A percentile compares a stretch with the other conserved stretches of the same genome.
These are phyloP conservation scores for Colletotrichum eremochloae DNA, from an alignment of 2,329 filamentous ascomycete species.

Conservation along the genomic window DNA sequence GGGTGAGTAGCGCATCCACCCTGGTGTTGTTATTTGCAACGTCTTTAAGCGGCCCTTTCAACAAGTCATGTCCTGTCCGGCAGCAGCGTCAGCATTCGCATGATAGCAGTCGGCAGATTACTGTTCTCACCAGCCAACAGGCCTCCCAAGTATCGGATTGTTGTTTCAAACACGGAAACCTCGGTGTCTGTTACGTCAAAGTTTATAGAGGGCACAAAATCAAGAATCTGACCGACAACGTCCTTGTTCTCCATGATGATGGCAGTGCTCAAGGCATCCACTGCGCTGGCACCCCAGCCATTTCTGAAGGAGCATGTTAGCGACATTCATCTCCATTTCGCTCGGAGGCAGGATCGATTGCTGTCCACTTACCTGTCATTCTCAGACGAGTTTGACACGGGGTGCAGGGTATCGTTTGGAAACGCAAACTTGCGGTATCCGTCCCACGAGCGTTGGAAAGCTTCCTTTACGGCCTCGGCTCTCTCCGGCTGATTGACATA, in stretches of 20 bases:
- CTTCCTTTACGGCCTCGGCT: slow-evolving; percentile 73
- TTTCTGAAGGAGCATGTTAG: slow-evolving; percentile 66
- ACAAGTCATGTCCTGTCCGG: slow-evolving; percentile 75
- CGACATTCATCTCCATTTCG: not conserved
- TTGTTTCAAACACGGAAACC: slow-evolving; percentile 90
- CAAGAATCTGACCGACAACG: slow-evolving; percentile 78
- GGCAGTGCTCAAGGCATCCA: slow-evolving; percentile 85
- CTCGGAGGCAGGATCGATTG: not conserved
- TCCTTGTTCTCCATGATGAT: slow-evolving; percentile 79
- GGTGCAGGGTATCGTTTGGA: slow-evolving; percentile 80
- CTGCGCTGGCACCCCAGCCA: slow-evolving; percentile 85
- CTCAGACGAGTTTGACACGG: slow-evolving; percentile 72
- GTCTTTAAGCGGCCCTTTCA: slow-evolving; percentile 73
- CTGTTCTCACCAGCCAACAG: slow-evolving; percentile 74
- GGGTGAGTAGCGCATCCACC: slow-evolving; percentile 72
- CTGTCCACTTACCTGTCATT: slow-evolving; percentile 74
- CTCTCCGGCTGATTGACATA: slow-evolving; percentile 54
- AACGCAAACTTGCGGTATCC: slow-evolving; percentile 82
- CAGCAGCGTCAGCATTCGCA: not conserved
- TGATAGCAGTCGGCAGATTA: not conserved
- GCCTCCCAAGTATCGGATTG: slow-evolving; percentile 87
- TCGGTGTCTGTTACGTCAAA: slow-evolving; percentile 71
- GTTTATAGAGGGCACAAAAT: slow-evolving; percentile 78
- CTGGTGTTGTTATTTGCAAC: slow-evolving; percentile 59
- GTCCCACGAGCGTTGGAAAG: slow-evolving; percentile 79